Percentiles rank a stretch among this genome's conserved stretches.
These are phyloP conservation scores for Trametes cingulata DNA, from an alignment of 768 basidiomycete species.

Conservation along the genomic window DNA sequence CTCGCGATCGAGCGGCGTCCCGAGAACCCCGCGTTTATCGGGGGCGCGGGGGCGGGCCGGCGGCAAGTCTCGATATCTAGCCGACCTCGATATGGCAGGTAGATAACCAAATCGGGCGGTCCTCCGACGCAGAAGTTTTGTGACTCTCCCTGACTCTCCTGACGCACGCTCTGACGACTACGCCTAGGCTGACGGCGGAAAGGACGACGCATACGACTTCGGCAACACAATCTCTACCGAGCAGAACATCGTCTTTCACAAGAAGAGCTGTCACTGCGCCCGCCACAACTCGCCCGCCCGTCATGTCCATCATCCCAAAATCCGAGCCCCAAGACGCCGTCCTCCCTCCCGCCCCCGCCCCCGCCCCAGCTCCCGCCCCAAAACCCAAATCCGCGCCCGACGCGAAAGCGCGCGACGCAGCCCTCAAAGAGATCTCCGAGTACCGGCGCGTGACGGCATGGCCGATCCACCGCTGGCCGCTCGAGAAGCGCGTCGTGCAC, in stretches of 20 bases:
- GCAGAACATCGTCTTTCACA: not conserved
- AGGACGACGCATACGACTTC: not conserved
- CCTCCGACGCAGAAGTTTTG: not conserved
- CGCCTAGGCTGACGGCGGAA: no score
- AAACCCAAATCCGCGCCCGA: not conserved
- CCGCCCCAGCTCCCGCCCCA: not conserved
- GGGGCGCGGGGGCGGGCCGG: not conserved
- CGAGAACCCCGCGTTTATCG: no score
- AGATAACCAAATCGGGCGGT: constrained; percentile 1
- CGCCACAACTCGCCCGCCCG: not conserved
- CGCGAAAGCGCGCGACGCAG: constrained; percentile 29
- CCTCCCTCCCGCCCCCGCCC: constrained; percentile 7
- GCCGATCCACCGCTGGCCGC: constrained; percentile 43
- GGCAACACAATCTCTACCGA: not conserved
- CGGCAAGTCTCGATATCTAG: not conserved
- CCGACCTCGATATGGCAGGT: not conserved
- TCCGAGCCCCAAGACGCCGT: constrained; percentile 14
- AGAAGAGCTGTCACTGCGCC: no score
- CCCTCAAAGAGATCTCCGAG: constrained; percentile 34
- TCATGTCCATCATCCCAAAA: constrained; percentile 13
- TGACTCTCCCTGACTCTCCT: no score
- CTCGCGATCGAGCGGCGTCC: no score
- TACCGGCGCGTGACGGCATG: constrained; percentile 39
- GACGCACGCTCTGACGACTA: not conserved
- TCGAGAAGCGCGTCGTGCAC: constrained; percentile 35